Conservation (phyloP, 257 asterid genomes). For the Phtheirospermum japonicum region DNA sequence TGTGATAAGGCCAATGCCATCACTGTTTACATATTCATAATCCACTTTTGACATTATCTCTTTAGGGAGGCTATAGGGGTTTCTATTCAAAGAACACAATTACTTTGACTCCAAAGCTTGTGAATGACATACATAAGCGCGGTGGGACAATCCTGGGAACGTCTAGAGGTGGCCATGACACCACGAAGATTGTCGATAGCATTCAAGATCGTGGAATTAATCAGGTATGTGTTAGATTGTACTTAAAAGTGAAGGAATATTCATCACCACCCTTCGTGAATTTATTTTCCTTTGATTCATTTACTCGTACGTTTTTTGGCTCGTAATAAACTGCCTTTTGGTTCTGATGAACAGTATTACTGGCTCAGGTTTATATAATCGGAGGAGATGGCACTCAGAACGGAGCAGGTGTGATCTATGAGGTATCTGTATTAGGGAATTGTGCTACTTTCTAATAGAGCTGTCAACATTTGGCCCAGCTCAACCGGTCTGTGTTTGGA, state of each 20-base stretch:
- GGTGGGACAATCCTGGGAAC: slow-evolving; percentile 96
- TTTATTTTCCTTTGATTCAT: slow-evolving; percentile 1
- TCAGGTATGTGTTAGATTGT: slow-evolving; percentile 53
- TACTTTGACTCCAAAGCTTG: slow-evolving; percentile 67
- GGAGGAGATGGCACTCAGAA: slow-evolving; percentile 97
- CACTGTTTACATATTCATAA: not conserved
- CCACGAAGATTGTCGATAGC: slow-evolving; percentile 87
- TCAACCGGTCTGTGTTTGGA: too few species aligned
- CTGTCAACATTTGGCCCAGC: too few species aligned
- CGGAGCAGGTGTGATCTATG: slow-evolving; percentile 85
- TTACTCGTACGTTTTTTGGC: slow-evolving; percentile 22
- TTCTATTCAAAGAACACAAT: slow-evolving; percentile 83
- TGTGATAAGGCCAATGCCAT: slow-evolving; percentile 19
- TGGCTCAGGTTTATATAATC: slow-evolving; percentile 86
- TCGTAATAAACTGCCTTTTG: slow-evolving; percentile 29
- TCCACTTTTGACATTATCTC: slow-evolving; percentile 32
- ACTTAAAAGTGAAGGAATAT: slow-evolving; percentile 4
- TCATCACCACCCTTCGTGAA: slow-evolving; percentile 10
- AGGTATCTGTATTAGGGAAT: slow-evolving; percentile 45
- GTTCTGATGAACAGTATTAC: slow-evolving; percentile 37
- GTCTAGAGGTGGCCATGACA: slow-evolving; percentile 98
- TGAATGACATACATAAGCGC: slow-evolving; percentile 94
- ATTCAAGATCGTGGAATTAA: slow-evolving; percentile 97
- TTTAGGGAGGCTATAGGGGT: slow-evolving; percentile 96
- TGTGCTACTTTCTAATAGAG: slow-evolving; percentile 9